These are phyloP conservation scores for Gossypium anomalum DNA, from an alignment of 345 rosid genomes.

Conservation along the genomic window DNA sequence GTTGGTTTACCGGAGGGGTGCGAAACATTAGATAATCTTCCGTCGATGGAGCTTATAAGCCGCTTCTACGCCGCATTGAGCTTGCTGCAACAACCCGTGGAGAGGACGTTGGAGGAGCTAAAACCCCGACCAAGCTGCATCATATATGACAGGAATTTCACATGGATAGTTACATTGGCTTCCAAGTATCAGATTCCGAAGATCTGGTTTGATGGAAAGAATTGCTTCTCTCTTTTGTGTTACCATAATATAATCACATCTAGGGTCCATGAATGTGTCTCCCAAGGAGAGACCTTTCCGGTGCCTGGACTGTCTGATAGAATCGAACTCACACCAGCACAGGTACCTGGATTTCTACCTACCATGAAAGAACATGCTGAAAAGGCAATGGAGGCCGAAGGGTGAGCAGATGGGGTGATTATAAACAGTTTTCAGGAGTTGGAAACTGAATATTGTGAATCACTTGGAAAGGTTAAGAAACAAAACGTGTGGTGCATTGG, in stretches of 20 bases:
- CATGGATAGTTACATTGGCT: conserved; percentile 33
- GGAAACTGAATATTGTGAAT: background rate
- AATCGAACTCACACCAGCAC: conserved; percentile 35
- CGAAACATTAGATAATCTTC: conserved; percentile 32
- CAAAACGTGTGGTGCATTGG: conserved; percentile 20
- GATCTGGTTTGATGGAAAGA: conserved; percentile 47
- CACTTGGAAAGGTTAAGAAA: background rate
- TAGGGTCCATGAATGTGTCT: conserved; percentile 10
- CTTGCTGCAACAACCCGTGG: conserved; percentile 24
- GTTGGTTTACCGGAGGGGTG: conserved; percentile 33
- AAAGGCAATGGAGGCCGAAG: background rate
- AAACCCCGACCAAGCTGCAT: conserved; percentile 31
- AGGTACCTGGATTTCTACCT: conserved; percentile 18
- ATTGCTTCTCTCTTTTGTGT: conserved; percentile 47
- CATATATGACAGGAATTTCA: conserved; percentile 24
- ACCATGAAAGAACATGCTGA: background rate
- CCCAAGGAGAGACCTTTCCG: conserved; percentile 14
- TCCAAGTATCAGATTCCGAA: conserved; percentile 40
- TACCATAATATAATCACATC: conserved; percentile 17
- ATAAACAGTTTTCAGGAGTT: conserved; percentile 3
- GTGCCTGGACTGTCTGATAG: conserved; percentile 40
- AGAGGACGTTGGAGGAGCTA: conserved; percentile 9
- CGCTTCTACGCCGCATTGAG: conserved; percentile 10
- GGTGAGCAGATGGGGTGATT: conserved; percentile 1
- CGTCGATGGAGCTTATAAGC: background rate